Conservation (phyloP, 2,329 filamentous ascomycete genomes). For the Botryotinia convoluta region DNA sequence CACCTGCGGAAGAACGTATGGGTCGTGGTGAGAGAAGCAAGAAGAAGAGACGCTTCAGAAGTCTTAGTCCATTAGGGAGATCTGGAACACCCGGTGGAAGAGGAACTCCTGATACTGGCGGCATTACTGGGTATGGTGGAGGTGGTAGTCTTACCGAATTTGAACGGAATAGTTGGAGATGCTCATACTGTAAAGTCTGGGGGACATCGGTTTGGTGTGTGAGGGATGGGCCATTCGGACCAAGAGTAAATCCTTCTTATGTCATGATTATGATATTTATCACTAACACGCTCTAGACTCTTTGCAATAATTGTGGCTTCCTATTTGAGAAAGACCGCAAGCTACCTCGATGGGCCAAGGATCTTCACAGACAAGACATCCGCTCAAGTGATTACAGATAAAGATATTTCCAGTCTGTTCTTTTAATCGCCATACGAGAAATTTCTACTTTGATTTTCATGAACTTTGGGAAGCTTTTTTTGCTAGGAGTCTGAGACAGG, state of each 20-base stretch:
- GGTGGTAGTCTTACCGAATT: slow-evolving; percentile 65
- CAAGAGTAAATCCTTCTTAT: slow-evolving; percentile 60
- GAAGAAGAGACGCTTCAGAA: slow-evolving; percentile 91
- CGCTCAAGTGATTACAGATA: slow-evolving; percentile 37
- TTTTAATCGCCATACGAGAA: slow-evolving; percentile 17
- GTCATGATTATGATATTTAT: slow-evolving; percentile 6
- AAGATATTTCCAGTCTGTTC: slow-evolving; percentile 13
- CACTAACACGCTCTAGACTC: slow-evolving; percentile 49
- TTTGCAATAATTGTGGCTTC: slow-evolving; percentile 92
- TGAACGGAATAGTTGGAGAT: slow-evolving; percentile 83
- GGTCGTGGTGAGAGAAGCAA: slow-evolving; percentile 89
- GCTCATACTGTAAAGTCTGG: slow-evolving; percentile 82
- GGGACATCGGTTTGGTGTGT: slow-evolving; percentile 93
- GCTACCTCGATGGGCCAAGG: slow-evolving; percentile 73
- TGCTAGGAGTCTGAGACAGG: slow-evolving; percentile 17
- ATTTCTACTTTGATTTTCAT: slow-evolving; percentile 24
- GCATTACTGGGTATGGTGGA: slow-evolving; percentile 61
- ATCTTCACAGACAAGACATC: slow-evolving; percentile 53
- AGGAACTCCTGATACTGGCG: slow-evolving; percentile 79
- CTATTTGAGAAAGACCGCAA: slow-evolving; percentile 84
- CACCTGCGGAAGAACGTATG: slow-evolving; percentile 71
- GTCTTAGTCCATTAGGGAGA: slow-evolving; percentile 75
- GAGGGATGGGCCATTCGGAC: slow-evolving; percentile 80
- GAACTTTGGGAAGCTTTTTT: slow-evolving; percentile 11
- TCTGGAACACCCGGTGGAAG: slow-evolving; percentile 65